Conservation (phyloP, 768 basidiomycete genomes). For the Saitozyma sp. region DNA sequence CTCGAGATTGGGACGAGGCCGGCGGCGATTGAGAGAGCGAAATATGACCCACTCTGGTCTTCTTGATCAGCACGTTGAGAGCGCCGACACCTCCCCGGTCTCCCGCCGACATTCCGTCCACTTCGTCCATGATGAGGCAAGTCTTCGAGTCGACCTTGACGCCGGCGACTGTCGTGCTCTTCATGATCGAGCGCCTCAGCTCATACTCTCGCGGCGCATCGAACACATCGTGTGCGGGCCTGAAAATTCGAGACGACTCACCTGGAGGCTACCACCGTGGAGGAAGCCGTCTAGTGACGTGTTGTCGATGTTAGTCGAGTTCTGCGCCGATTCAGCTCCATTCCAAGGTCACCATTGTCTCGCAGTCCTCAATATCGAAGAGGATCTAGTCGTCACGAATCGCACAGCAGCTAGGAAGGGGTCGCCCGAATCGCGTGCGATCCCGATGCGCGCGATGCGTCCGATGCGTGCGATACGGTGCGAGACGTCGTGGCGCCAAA, state of each 20-base stretch:
- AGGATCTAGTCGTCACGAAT: too few species aligned
- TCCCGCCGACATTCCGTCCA: slow-evolving; percentile 98
- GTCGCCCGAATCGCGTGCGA: too few species aligned
- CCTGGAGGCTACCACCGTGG: slow-evolving; percentile 32
- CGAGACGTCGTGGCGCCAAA: background rate
- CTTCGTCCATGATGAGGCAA: slow-evolving; percentile 98
- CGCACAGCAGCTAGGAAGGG: too few species aligned
- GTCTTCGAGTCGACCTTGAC: slow-evolving; percentile 73
- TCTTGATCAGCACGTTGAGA: slow-evolving; percentile 84
- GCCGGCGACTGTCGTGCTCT: slow-evolving; percentile 69
- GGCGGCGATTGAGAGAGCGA: too few species aligned
- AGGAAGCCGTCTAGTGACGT: slow-evolving; percentile 80
- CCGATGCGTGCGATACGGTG: too few species aligned
- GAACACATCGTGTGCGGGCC: too few species aligned
- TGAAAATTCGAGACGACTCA: slow-evolving; percentile 8
- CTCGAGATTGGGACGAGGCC: too few species aligned
- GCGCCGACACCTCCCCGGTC: slow-evolving; percentile 97
- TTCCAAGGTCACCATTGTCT: background rate
- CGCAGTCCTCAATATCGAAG: too few species aligned
- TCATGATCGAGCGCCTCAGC: background rate
- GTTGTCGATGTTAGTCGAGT: slow-evolving; percentile 85
- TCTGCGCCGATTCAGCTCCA: slow-evolving; percentile 56
- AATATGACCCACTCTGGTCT: slow-evolving; percentile 69
- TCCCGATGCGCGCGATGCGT: too few species aligned
- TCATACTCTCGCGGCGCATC: background rate